Base-by-base conservation (phyloP, 345 rosid genomes). In the Aquilaria sinensis region DNA sequence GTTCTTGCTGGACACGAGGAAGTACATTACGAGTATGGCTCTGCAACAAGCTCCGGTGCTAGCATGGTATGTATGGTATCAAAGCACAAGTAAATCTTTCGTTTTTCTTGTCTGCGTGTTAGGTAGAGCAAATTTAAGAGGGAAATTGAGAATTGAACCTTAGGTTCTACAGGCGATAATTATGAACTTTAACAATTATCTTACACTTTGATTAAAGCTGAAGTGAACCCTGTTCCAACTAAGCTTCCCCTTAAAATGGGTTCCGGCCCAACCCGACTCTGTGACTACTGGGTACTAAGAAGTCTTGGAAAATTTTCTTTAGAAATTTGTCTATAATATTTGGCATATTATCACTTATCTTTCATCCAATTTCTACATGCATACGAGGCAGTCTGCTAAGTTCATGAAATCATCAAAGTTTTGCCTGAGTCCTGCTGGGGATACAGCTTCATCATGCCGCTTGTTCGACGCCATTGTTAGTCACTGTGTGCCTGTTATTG, bases 371-470 rank as follows among this genome's bases (percentile, higher is more conserved):
- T 2, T 63, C 67, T 49, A 14, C 53, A 16, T 66, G 59, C 62
- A 75, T 55, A 52, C 54, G 50, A 23, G 67, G 56, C 71, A 87
- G 96, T 90, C 96, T 57, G 82, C 85, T 3, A 67, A 85, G 78
- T 93, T 88, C 52, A 92, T 87, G 98, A 86, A 96, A 30, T 75
- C 77, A 23, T 92, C 98, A 4, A 92, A 87, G 64, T 89, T 89
- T 73, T 92, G 98, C 63, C 81, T 92, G 34, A 79, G 86, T 79
- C 96, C 93, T 50, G 96, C 90, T 3, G 97, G 98, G 53, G 98
- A 92, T 54, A 87, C 98, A 12, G 97, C 98, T 56, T 87, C 98
- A 46, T 90, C 98, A 37, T 87, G 93, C 74, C 86, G 97, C 16
- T 70, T 89, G 31, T 92, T 89, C 43, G 96, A 89, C 51, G 98